A percentile compares a stretch with the other conserved stretches of the same genome.
phyloP scores from a whole-genome alignment of 352 stramenopile genomes.

The Thraustochytrium sp. region DNA sequence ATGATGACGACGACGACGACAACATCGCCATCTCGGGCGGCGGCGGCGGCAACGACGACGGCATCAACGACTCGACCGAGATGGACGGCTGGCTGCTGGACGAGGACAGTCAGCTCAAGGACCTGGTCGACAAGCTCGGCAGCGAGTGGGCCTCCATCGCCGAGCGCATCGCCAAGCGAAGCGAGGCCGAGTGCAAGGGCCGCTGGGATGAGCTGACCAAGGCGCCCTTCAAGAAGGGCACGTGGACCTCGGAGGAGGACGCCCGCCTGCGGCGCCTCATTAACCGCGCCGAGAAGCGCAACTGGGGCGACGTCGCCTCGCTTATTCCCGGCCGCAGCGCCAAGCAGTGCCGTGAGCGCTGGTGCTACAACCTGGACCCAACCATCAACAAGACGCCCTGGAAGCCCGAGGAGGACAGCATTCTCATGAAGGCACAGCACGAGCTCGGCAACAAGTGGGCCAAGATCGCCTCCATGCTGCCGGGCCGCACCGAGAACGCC shows the following conservation, averaged over 20 bases:
- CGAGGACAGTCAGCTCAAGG: slow-evolving; percentile 75
- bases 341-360: slow-evolving; percentile 67
- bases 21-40: not conserved
- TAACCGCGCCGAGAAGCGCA: slow-evolving; percentile 62
- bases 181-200: slow-evolving; percentile 62
- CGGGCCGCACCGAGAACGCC: slow-evolving; percentile 80
- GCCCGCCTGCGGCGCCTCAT: slow-evolving; percentile 57
- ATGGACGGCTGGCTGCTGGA: slow-evolving; percentile 64
- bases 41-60: not conserved
- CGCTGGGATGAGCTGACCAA: slow-evolving; percentile 77
- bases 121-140: slow-evolving; percentile 58
- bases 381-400: slow-evolving; percentile 79
- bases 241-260: slow-evolving; percentile 51
- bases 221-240: slow-evolving; percentile 60
- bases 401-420: slow-evolving; percentile 77
- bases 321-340: slow-evolving; percentile 60
- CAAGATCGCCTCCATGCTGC: slow-evolving; percentile 79
- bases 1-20: not conserved
- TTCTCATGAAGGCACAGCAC: slow-evolving; percentile 74
- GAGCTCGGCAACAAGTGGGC: slow-evolving; percentile 85
- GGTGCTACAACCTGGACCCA: slow-evolving; percentile 77
- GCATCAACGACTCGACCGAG: not conserved
- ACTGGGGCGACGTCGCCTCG: slow-evolving; percentile 68
- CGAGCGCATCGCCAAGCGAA: not conserved
- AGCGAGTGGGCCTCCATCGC: slow-evolving; percentile 27